A percentile compares a stretch with the other conserved stretches of the same genome.
Conservation (phyloP, 2,329 filamentous ascomycete species). For the Diaporthe sp. region DNA sequence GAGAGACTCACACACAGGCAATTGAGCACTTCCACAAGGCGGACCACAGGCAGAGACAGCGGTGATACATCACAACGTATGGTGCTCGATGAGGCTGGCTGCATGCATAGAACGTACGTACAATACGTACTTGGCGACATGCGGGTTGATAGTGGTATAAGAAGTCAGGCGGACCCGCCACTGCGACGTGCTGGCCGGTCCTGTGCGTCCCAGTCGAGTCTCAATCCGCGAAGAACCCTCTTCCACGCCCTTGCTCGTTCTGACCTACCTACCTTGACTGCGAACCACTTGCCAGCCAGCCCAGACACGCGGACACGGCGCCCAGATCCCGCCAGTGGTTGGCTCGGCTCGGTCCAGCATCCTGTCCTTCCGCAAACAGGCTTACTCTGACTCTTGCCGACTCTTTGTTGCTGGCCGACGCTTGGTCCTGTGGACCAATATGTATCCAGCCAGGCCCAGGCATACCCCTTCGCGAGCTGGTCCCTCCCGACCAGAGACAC, state of each 20-base stretch:
- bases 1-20: too few species aligned
- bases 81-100: constrained; percentile 18
- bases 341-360: constrained; percentile 15
- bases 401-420: background rate
- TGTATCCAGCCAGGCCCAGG: constrained; percentile 1
- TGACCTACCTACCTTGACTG: background rate
- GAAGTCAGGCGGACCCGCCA: constrained; percentile 35
- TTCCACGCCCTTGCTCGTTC: constrained; percentile 7
- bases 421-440: background rate
- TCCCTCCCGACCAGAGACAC: background rate
- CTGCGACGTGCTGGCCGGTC: constrained; percentile 23
- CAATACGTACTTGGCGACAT: background rate
- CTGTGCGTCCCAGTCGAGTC: constrained; percentile 26
- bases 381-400: background rate
- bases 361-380: constrained; percentile 2
- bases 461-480: background rate
- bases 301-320: background rate
- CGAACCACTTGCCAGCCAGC: constrained; percentile 10
- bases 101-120: constrained; percentile 7
- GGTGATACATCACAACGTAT: constrained; percentile 1
- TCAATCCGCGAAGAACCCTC: constrained; percentile 20
- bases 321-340: constrained; percentile 24
- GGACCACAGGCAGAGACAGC: constrained; percentile 1
- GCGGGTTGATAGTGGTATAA: constrained; percentile 28
- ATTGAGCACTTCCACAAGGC: background rate